These are phyloP conservation scores for Thuidium tamariscinum DNA, from an alignment of 225 moss, liverwort and hornwort species.

Conservation along the genomic window DNA sequence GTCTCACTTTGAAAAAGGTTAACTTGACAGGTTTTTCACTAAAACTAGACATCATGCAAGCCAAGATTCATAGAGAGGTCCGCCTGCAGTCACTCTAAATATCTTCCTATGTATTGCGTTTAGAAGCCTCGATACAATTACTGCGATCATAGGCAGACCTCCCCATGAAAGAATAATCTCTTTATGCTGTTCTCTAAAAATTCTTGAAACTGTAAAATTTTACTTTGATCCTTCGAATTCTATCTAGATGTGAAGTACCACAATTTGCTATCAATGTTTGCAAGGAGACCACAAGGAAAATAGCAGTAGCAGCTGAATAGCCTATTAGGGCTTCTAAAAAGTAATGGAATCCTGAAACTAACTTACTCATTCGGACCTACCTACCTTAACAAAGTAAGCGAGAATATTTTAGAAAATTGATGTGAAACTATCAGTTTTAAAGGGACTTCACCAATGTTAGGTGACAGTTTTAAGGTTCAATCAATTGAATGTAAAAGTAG, in stretches of 20 bases:
- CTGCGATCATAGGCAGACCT: background rate
- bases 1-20: background rate
- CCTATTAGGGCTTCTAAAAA: background rate
- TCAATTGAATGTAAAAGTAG: no score
- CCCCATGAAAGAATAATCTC: background rate
- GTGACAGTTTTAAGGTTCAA: background rate
- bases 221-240: background rate
- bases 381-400: background rate
- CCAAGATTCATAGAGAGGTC: background rate
- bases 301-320: background rate
- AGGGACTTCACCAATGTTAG: no score
- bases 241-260: background rate
- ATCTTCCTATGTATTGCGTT: no score
- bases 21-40: background rate
- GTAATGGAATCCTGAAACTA: background rate
- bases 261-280: background rate
- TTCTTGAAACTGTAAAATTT: background rate
- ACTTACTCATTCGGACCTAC: background rate
- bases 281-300: background rate
- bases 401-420: background rate
- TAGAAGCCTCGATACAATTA: background rate
- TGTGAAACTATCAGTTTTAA: background rate
- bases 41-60: background rate
- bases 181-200: background rate
- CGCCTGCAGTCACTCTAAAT: background rate